Evolutionary conservation across 1,139 yeast genomes (phyloP).

Genomic region (Geotrichum bryndzae): DNA sequence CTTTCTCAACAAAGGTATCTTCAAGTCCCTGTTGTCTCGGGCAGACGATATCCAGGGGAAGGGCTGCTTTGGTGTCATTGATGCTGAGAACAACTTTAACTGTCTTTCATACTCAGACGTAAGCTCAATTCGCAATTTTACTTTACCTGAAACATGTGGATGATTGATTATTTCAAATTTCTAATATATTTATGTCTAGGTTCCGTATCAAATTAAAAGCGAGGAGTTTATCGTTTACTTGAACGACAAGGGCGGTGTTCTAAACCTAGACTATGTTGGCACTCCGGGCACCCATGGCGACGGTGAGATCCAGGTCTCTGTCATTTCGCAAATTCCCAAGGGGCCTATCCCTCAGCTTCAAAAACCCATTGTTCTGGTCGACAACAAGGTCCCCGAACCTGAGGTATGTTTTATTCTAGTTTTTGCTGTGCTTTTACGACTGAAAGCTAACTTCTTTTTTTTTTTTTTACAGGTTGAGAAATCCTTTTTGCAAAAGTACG

Average conservation of each 20-base stretch:
- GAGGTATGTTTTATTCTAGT: constrained; percentile 17
- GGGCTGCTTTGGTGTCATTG: constrained; percentile 26
- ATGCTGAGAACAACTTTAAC: constrained; percentile 19
- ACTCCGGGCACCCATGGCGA: neutral
- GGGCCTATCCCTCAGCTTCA: constrained; percentile 29
- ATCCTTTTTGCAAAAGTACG: constrained; percentile 36
- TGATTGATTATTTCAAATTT: neutral
- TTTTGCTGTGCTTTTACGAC: neutral
- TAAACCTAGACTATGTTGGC: constrained; percentile 8
- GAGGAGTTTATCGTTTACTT: constrained; percentile 9
- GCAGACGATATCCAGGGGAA: constrained; percentile 4
- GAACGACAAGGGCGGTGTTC: constrained; percentile 3
- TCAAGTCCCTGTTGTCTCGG: neutral
- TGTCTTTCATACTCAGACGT: constrained; percentile 22
- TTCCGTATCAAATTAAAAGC: constrained; percentile 1
- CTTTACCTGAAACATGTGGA: neutral
- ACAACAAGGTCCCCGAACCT: constrained; percentile 27
- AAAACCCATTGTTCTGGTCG: constrained; percentile 29
- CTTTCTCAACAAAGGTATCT: constrained; percentile 2
- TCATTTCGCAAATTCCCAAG: constrained; percentile 5
- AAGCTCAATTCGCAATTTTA: constrained; percentile 5
- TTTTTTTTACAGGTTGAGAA: neutral
- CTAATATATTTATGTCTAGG: neutral
- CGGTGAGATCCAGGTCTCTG: constrained; percentile 10
- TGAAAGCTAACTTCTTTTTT: neutral